Conservation (phyloP, 2,329 filamentous ascomycete genomes). For the Cladosporium sp. region DNA sequence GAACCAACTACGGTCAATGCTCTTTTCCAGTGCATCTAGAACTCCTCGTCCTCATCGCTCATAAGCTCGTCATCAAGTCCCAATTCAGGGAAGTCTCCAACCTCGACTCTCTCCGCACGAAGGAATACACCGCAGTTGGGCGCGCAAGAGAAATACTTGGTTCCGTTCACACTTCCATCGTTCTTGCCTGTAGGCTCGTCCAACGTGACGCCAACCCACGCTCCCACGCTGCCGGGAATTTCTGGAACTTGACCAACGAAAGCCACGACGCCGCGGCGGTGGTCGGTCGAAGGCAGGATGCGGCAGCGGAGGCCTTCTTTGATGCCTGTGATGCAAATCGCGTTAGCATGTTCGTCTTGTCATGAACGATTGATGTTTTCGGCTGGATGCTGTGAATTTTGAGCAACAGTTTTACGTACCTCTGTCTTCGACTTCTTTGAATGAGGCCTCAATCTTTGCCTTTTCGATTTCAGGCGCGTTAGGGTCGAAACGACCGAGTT, state of each 20-base stretch:
- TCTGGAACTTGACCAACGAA: conserved; percentile 72
- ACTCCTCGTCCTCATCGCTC: conserved; percentile 69
- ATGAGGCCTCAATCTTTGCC: conserved; percentile 64
- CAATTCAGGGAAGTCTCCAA: conserved; percentile 63
- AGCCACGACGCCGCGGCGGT: conserved; percentile 63
- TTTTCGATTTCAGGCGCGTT: conserved; percentile 69
- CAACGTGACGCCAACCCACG: conserved; percentile 69
- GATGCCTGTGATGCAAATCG: conserved; percentile 29
- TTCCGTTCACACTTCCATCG: conserved; percentile 64
- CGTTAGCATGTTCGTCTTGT: neutral
- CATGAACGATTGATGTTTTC: neutral
- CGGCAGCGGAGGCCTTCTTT: conserved; percentile 39
- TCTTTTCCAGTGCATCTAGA: conserved; percentile 18
- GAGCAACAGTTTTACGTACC: conserved; percentile 42
- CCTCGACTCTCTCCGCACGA: conserved; percentile 70
- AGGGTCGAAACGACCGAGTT: conserved; percentile 94
- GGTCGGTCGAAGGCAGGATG: conserved; percentile 59
- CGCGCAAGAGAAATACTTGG: conserved; percentile 66
- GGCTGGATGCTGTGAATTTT: neutral
- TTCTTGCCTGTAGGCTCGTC: conserved; percentile 82
- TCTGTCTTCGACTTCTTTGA: conserved; percentile 65
- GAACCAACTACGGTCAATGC: no score
- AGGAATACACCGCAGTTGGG: conserved; percentile 76
- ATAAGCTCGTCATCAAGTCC: conserved; percentile 53
- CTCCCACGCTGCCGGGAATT: conserved; percentile 57